phyloP scores from a whole-genome alignment of 768 basidiomycete genomes.

The Xerocomellus chrysenteron region DNA sequence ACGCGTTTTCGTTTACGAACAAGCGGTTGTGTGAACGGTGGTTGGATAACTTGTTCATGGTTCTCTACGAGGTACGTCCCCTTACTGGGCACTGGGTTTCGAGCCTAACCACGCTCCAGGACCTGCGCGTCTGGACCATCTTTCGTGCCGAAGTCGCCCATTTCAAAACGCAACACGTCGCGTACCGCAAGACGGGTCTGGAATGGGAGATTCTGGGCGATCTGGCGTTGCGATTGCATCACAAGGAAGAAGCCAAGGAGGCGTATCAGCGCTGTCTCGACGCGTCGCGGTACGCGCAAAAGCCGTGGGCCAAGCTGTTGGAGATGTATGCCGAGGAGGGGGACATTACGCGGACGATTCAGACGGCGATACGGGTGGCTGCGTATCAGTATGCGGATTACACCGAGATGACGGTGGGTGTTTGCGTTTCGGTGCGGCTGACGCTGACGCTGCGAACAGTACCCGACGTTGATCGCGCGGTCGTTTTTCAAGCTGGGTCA shows the following conservation, averaged over 20 bases:
- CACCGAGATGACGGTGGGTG: slow-evolving; percentile 83
- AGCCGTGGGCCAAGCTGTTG: slow-evolving; percentile 91
- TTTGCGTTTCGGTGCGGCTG: slow-evolving; percentile 8
- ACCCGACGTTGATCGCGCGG: slow-evolving; percentile 86
- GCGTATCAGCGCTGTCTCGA: slow-evolving; percentile 96
- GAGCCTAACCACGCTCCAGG: slow-evolving; percentile 37
- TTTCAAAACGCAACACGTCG: slow-evolving; percentile 98
- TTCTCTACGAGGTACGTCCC: slow-evolving; percentile 82
- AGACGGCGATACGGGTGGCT: slow-evolving; percentile 89
- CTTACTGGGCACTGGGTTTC: not conserved
- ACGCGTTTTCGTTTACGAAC: slow-evolving; percentile 89
- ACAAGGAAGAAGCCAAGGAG: slow-evolving; percentile 98
- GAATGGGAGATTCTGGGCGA: slow-evolving; percentile 99
- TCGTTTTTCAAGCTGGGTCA: slow-evolving; percentile 92
- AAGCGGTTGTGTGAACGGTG: slow-evolving; percentile 96
- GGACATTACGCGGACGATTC: slow-evolving; percentile 86
- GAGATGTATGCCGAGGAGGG: slow-evolving; percentile 98
- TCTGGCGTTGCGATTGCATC: slow-evolving; percentile 87
- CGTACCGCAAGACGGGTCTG: slow-evolving; percentile 92
- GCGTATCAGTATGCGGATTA: slow-evolving; percentile 92
- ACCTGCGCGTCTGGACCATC: slow-evolving; percentile 97
- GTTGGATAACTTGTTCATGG: slow-evolving; percentile 98
- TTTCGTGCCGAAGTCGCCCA: slow-evolving; percentile 98
- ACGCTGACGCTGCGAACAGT: slow-evolving; percentile 35
- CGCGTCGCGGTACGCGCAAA: slow-evolving; percentile 77